Base-by-base conservation (phyloP, 2,329 filamentous ascomycete species). In the Ceratocystis ficicola region DNA sequence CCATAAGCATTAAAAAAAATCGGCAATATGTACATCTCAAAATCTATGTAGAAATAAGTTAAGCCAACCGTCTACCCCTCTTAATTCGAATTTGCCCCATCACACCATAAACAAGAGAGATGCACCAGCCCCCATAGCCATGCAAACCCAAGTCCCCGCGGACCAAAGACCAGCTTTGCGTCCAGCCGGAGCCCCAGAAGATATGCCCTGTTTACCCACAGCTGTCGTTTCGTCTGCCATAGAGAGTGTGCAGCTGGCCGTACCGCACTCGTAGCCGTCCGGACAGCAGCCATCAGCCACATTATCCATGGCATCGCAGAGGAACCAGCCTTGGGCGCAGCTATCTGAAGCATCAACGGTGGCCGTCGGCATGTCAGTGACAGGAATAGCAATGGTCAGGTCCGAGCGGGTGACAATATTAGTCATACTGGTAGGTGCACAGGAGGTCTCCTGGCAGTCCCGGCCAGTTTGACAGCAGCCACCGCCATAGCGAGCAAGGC, bases 381-480 rank as follows among this genome's bases (percentile, higher is more conserved):
- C 78, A 1, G 85, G 86, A 17, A 89, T 84, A 0, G 87, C 85
- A 32, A 96, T 77, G 0, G 90, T 95, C 1, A 83, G 79, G 5
- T 86, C 88, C 5, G 59, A 48, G 68, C 85, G 80, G 0, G 80
- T 82, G 1, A 92, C 76, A 1, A 91, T 83, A 0, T 86, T 88
- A 0, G 85, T 88, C 1, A 75, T 74, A 0, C 79, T 71, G 0
- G 79, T 77, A 0, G 83, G 75, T 0, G 89, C 88, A 71, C 93
- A 97, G 5, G 87, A 89, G 0, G 88, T 89, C 0, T 86, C 87
- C 68, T 87, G 83, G 76, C 93, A 97, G 76, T 95, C 83, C 22
- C 92, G 84, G 1, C 90, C 92, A 0, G 90, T 91, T 66, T 88
- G 88, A 76, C 93, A 97, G 77, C 93, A 97, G 1, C 83, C 83